A percentile compares a stretch with the other conserved stretches of the same genome.
Evolutionary conservation across 768 basidiomycete genomes (phyloP).

Genomic region (Pleurotus ostreatus): DNA sequence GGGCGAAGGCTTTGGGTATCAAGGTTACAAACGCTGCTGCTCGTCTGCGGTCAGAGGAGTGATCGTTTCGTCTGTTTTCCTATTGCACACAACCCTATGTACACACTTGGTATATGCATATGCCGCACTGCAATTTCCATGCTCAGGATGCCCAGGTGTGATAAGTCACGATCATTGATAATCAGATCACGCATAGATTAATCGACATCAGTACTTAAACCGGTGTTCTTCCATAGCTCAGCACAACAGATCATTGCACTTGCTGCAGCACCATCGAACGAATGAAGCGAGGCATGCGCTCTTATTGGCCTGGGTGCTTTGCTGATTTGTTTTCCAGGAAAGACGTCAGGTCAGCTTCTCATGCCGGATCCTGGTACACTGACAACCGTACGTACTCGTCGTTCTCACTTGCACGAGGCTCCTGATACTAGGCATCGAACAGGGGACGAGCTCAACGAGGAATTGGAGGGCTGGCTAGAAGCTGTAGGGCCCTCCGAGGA

Average conservation of each 20-base stretch:
- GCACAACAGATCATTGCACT: background rate
- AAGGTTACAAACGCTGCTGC: constrained; percentile 94
- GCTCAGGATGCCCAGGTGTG: background rate
- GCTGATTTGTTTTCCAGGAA: constrained; percentile 94
- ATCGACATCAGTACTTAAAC: too few relatives aligned
- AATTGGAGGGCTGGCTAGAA: constrained; percentile 64
- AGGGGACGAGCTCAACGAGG: constrained; percentile 55
- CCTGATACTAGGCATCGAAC: constrained; percentile 11
- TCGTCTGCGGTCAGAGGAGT: constrained; percentile 94
- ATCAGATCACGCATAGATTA: too few relatives aligned
- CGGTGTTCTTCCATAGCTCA: too few relatives aligned
- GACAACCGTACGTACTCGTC: constrained; percentile 44
- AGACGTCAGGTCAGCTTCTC: constrained; percentile 61
- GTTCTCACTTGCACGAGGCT: constrained; percentile 6
- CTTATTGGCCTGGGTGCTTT: constrained; percentile 26
- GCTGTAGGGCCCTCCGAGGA: constrained; percentile 42
- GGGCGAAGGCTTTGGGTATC: constrained; percentile 81
- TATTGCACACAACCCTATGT: constrained; percentile 41
- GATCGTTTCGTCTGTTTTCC: constrained; percentile 36
- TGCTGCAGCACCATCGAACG: background rate
- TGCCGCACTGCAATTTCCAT: constrained; percentile 36
- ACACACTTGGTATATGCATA: constrained; percentile 47
- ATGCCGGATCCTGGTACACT: constrained; percentile 92
- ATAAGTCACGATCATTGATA: background rate
- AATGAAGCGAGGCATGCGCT: background rate